These are phyloP conservation scores for Aspergillus carlsbadensis DNA, from an alignment of 495 filamentous ascomycete genomes.

Conservation along the genomic window DNA sequence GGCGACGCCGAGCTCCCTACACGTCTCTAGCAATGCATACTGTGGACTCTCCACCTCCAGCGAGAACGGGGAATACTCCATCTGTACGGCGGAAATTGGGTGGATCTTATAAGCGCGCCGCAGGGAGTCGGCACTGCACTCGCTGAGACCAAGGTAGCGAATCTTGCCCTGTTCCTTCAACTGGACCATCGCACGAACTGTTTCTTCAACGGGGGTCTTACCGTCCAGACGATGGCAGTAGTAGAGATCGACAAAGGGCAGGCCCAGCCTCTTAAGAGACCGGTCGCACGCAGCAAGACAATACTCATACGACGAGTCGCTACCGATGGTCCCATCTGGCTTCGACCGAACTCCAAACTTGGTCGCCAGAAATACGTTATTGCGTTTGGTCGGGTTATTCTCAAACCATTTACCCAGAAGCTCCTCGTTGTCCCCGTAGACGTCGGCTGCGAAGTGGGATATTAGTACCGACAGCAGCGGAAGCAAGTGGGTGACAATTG, in stretches of 20 bases:
- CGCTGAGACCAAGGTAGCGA: slow-evolving; percentile 50
- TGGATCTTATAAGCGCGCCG: slow-evolving; percentile 55
- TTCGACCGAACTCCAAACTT: background rate
- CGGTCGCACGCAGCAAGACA: background rate
- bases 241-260: background rate
- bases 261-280: background rate
- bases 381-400: background rate
- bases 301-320: background rate
- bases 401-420: slow-evolving; percentile 2
- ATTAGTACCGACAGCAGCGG: background rate
- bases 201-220: slow-evolving; percentile 25
- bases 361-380: background rate
- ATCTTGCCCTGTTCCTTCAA: slow-evolving; percentile 47
- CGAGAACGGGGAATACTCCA: slow-evolving; percentile 49
- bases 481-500: no score
- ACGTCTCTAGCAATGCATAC: slow-evolving; percentile 47
- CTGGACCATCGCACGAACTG: slow-evolving; percentile 34
- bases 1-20: slow-evolving; percentile 42
- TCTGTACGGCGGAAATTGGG: slow-evolving; percentile 56
- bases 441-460: background rate
- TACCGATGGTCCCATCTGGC: background rate
- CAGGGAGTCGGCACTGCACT: slow-evolving; percentile 52
- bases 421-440: slow-evolving; percentile 1
- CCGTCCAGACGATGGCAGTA: background rate
- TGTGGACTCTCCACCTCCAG: slow-evolving; percentile 46